A percentile compares a stretch with the other conserved stretches of the same genome.
Conservation (phyloP, 441 rosid genomes). For the Erodium chrysanthum region DNA sequence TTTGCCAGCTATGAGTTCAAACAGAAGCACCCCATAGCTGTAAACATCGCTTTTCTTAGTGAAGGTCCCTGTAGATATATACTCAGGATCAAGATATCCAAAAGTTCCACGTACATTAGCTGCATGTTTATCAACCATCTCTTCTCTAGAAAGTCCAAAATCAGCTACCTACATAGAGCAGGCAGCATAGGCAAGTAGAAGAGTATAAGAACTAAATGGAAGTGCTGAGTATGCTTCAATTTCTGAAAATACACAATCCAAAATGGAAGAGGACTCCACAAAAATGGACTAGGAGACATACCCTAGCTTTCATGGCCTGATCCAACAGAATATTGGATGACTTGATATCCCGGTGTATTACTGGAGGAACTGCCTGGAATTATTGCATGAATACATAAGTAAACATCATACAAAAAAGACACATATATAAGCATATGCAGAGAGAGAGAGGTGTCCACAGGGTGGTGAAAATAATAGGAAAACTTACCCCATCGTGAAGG, state of each 20-base stretch:
- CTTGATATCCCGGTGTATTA: constrained; percentile 85
- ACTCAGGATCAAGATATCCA: constrained; percentile 24
- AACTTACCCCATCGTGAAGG: constrained; percentile 92
- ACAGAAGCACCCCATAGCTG: constrained; percentile 84
- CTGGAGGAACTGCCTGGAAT: constrained; percentile 90
- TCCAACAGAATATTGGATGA: constrained; percentile 90
- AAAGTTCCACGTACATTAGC: constrained; percentile 21
- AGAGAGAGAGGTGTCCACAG: background rate
- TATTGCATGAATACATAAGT: background rate
- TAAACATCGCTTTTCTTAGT: constrained; percentile 54
- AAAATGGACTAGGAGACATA: constrained; percentile 20
- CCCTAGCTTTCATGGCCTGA: constrained; percentile 92
- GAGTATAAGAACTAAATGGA: background rate
- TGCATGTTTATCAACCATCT: constrained; percentile 22
- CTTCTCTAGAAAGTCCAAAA: constrained; percentile 25
- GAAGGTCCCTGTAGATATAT: constrained; percentile 19
- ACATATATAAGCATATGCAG: background rate
- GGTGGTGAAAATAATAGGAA: constrained; percentile 12
- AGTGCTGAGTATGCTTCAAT: background rate
- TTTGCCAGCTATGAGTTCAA: constrained; percentile 88
- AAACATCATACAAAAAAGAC: background rate
- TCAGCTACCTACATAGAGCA: constrained; percentile 21
- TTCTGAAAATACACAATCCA: background rate
- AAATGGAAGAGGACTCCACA: background rate
- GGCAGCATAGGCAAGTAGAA: constrained; percentile 5